Conservation (phyloP, 371 early-diverging fungal genomes). For the Mortierella sp. region DNA sequence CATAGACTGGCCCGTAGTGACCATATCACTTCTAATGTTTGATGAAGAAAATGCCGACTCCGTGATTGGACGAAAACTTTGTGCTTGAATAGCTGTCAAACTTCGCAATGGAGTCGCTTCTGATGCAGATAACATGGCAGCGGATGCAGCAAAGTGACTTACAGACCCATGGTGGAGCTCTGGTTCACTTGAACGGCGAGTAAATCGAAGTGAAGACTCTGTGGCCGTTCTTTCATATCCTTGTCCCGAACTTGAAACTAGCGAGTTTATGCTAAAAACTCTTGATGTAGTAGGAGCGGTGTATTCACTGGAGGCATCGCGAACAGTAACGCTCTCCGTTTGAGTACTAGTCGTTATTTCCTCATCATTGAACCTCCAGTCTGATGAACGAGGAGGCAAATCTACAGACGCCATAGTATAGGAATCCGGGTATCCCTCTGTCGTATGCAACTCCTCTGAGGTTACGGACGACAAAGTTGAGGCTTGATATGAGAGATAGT, state of each 20-base stretch:
- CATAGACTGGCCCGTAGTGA: not conserved
- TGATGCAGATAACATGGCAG: not conserved
- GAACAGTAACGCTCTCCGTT: not conserved
- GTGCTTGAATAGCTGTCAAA: not conserved
- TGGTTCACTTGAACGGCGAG: slow-evolving; percentile 7
- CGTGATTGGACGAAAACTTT: not conserved
- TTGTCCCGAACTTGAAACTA: not conserved
- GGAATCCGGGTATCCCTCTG: slow-evolving; percentile 3
- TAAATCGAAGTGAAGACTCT: not conserved
- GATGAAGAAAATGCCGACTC: no score
- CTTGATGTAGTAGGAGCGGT: not conserved
- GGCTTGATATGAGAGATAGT: not conserved
- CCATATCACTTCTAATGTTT: no score
- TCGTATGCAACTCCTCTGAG: not conserved
- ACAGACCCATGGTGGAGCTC: slow-evolving; percentile 1
- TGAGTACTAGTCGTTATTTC: not conserved
- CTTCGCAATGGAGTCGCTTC: not conserved
- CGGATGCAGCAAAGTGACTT: slow-evolving; percentile 1
- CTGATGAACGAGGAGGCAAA: slow-evolving; percentile 4
- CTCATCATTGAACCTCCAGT: slow-evolving; percentile 14
- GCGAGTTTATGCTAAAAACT: not conserved
- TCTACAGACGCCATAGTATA: slow-evolving; percentile 5
- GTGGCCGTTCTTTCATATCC: not conserved
- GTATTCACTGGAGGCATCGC: not conserved
- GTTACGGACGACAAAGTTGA: not conserved